Evolutionary conservation across 306 rosid species (phyloP).

Genomic region (Citrullus colocynthis): DNA sequence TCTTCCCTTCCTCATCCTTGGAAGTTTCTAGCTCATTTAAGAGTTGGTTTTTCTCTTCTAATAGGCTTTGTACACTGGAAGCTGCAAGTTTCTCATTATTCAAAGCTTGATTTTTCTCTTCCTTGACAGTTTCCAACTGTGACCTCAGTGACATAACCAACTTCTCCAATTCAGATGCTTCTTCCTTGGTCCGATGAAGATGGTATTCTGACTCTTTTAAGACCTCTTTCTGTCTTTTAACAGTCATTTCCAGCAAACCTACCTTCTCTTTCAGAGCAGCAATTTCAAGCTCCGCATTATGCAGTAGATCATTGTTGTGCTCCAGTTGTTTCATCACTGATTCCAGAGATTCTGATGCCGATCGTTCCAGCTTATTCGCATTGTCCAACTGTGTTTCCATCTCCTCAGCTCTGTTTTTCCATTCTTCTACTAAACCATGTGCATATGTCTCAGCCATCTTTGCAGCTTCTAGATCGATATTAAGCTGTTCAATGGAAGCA

Average conservation of each 20-base stretch:
- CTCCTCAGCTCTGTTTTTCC: slow-evolving; percentile 47
- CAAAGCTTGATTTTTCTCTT: slow-evolving; percentile 70
- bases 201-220: slow-evolving; percentile 51
- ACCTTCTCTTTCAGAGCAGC: slow-evolving; percentile 60
- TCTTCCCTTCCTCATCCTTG: slow-evolving; percentile 77
- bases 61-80: slow-evolving; percentile 54
- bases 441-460: slow-evolving; percentile 82
- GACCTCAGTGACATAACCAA: slow-evolving; percentile 35
- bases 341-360: slow-evolving; percentile 73
- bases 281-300: slow-evolving; percentile 60
- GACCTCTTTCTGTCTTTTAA: slow-evolving; percentile 57
- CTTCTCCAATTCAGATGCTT: slow-evolving; percentile 42
- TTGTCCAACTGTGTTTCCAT: slow-evolving; percentile 49
- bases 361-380: slow-evolving; percentile 63
- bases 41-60: slow-evolving; percentile 74
- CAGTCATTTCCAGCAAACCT: slow-evolving; percentile 63
- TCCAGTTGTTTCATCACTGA: slow-evolving; percentile 59
- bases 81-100: slow-evolving; percentile 68
- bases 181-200: slow-evolving; percentile 44
- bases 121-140: slow-evolving; percentile 48
- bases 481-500: slow-evolving; percentile 54
- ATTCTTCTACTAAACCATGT: slow-evolving; percentile 56
- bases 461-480: slow-evolving; percentile 77
- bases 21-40: slow-evolving; percentile 54
- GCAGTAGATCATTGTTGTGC: slow-evolving; percentile 54